Evolutionary conservation across 768 basidiomycete genomes (phyloP).

Genomic region (Lactarius hengduanensis): DNA sequence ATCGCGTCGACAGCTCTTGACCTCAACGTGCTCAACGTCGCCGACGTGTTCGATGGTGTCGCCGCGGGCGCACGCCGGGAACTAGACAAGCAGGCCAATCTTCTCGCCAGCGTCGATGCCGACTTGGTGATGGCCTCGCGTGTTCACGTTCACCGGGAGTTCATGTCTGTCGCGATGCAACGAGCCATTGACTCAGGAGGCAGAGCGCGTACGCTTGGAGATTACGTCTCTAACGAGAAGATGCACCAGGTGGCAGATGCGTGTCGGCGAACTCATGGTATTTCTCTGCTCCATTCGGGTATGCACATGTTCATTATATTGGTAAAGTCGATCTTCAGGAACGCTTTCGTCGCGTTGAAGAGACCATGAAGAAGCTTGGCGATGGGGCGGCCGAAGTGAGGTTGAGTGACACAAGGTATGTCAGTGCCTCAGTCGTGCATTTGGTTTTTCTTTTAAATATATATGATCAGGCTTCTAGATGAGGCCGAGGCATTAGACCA

Average conservation of each 20-base stretch:
- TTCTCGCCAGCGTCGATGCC: conserved; percentile 63
- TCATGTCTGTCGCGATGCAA: conserved; percentile 63
- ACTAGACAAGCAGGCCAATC: conserved; percentile 59
- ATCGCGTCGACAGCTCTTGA: conserved; percentile 76
- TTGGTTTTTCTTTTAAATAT: not conserved
- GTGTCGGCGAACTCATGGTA: conserved; percentile 68
- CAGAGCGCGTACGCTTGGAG: conserved; percentile 65
- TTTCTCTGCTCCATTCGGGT: conserved; percentile 29
- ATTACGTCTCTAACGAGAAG: conserved; percentile 75
- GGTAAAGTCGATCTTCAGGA: conserved; percentile 41
- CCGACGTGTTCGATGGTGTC: conserved; percentile 68
- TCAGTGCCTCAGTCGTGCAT: not conserved
- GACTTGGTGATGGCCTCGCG: conserved; percentile 69
- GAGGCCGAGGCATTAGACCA: conserved; percentile 23
- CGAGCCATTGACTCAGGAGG: conserved; percentile 72
- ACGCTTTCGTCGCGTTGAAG: conserved; percentile 50
- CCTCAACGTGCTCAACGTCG: conserved; percentile 65
- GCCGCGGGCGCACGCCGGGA: conserved; percentile 56
- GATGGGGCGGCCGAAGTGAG: conserved; percentile 28
- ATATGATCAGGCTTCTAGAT: conserved; percentile 18
- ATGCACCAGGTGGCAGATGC: conserved; percentile 80
- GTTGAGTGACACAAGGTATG: conserved; percentile 19
- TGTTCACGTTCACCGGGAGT: conserved; percentile 71
- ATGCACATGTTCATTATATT: conserved; percentile 6
- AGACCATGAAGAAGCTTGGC: conserved; percentile 26